Percentiles rank a stretch among this genome's conserved stretches.
These are phyloP conservation scores for Aspergillus spinulosporus DNA, from an alignment of 2,329 filamentous ascomycete species.

Conservation along the genomic window DNA sequence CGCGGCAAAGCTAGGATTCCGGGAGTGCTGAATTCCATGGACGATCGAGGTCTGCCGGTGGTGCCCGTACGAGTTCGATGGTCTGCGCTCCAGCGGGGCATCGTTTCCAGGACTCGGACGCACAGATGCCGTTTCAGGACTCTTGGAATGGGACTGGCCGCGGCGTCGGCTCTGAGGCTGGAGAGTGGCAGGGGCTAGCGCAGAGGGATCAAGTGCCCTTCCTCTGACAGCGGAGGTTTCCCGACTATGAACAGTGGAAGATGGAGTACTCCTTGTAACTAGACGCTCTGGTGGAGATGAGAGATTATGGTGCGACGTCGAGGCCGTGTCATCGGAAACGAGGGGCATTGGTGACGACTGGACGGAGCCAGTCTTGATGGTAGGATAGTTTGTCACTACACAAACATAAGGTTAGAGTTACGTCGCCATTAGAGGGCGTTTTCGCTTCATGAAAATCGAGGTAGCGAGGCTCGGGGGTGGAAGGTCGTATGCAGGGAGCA, in stretches of 20 bases:
- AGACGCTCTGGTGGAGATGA: constrained; percentile 41
- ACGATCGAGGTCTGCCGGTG: constrained; percentile 97
- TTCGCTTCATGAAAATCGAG: constrained; percentile 1
- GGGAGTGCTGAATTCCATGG: constrained; percentile 84
- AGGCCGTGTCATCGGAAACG: constrained; percentile 42
- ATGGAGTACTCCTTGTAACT: constrained; percentile 39
- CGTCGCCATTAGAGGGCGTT: neutral
- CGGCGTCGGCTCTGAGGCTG: constrained; percentile 38
- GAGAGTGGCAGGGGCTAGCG: constrained; percentile 37
- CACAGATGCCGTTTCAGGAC: constrained; percentile 38
- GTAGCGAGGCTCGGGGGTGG: constrained; percentile 1
- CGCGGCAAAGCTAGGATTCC: constrained; percentile 72
- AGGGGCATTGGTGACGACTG: constrained; percentile 43
- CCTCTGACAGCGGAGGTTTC: constrained; percentile 48
- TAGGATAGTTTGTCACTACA: constrained; percentile 41
- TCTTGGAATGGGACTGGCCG: constrained; percentile 46
- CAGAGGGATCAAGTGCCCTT: constrained; percentile 39
- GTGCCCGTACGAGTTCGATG: constrained; percentile 69
- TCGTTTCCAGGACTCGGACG: constrained; percentile 41
- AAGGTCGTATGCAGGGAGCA: constrained; percentile 9
- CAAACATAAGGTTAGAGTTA: constrained; percentile 16
- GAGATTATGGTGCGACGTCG: constrained; percentile 40
- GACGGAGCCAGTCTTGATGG: constrained; percentile 39
- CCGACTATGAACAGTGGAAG: constrained; percentile 44
- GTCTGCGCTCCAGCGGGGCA: constrained; percentile 42